Percentiles rank a stretch among this genome's conserved stretches.
Conservation (phyloP, 2,329 filamentous ascomycete species). For the Lachnellula hyalina region DNA sequence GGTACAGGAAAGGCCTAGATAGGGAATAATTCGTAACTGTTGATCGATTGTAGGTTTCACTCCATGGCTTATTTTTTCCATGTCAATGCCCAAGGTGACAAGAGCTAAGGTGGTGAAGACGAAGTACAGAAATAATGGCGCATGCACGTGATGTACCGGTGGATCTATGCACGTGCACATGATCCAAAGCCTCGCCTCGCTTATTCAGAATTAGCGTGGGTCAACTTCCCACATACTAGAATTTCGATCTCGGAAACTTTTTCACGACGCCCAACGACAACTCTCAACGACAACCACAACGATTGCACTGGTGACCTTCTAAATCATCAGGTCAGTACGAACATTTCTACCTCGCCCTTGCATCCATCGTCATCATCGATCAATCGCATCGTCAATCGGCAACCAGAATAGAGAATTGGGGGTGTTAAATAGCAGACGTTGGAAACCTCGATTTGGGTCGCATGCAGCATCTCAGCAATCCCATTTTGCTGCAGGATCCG, state of each 20-base stretch:
- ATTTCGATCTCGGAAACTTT: not conserved
- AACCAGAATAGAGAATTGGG: constrained; percentile 9
- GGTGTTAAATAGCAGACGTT: not conserved
- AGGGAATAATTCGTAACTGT: too few species aligned
- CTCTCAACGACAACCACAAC: constrained; percentile 19
- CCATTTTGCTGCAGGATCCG: not conserved
- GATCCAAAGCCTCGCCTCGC: not conserved
- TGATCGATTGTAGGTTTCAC: too few species aligned
- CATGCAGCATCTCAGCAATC: not conserved
- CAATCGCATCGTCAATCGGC: not conserved
- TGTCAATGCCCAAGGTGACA: too few species aligned
- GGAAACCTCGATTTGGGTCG: not conserved
- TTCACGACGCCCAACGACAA: not conserved
- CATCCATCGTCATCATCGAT: not conserved
- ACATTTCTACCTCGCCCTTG: constrained; percentile 1
- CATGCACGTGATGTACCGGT: too few species aligned
- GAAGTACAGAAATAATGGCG: not conserved
- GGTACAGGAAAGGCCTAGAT: too few species aligned
- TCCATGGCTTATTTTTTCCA: too few species aligned
- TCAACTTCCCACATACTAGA: not conserved
- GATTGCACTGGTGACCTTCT: constrained; percentile 45
- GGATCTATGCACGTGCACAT: not conserved
- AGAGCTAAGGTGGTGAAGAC: not conserved
- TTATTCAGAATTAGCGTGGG: not conserved
- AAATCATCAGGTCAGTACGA: constrained; percentile 44